Conservation (phyloP, 2,329 filamentous ascomycete species). For the Orbilia oligospora region DNA sequence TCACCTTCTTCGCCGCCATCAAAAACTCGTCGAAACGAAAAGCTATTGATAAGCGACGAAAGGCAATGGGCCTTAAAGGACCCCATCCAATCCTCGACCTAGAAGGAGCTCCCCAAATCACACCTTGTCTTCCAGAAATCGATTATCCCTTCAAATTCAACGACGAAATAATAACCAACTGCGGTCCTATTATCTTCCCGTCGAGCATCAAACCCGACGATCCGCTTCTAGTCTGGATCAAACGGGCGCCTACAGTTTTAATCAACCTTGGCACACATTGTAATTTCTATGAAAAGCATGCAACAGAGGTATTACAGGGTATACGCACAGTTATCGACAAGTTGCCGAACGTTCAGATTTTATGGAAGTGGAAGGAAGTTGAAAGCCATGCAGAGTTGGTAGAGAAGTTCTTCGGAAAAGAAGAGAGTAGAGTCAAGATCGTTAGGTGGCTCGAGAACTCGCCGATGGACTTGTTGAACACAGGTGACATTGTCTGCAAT, state of each 20-base stretch:
- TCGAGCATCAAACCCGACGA: conserved; percentile 54
- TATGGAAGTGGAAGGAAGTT: conserved; percentile 61
- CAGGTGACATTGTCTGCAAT: conserved; percentile 67
- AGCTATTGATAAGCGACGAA: conserved; percentile 42
- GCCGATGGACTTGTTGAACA: conserved; percentile 65
- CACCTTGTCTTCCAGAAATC: conserved; percentile 57
- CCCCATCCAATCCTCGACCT: conserved; percentile 55
- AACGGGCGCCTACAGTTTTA: conserved; percentile 56
- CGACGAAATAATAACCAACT: conserved; percentile 49
- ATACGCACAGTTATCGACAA: conserved; percentile 48
- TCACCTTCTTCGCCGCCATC: conserved; percentile 46
- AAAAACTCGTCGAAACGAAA: conserved; percentile 45
- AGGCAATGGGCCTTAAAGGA: conserved; percentile 51
- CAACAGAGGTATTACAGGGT: conserved; percentile 43
- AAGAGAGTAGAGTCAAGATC: conserved; percentile 49
- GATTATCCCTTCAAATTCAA: conserved; percentile 60
- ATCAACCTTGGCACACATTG: conserved; percentile 62
- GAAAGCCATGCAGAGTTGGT: conserved; percentile 12
- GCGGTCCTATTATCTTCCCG: conserved; percentile 60
- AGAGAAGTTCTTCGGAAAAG: conserved; percentile 26
- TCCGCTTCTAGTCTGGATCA: conserved; percentile 57
- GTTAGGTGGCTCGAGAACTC: conserved; percentile 55
- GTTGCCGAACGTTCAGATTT: conserved; percentile 54
- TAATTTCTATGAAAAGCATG: conserved; percentile 51
- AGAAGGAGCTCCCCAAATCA: conserved; percentile 53